phyloP scores from a whole-genome alignment of 2,329 filamentous ascomycete species.

The Neobulgaria alba region DNA sequence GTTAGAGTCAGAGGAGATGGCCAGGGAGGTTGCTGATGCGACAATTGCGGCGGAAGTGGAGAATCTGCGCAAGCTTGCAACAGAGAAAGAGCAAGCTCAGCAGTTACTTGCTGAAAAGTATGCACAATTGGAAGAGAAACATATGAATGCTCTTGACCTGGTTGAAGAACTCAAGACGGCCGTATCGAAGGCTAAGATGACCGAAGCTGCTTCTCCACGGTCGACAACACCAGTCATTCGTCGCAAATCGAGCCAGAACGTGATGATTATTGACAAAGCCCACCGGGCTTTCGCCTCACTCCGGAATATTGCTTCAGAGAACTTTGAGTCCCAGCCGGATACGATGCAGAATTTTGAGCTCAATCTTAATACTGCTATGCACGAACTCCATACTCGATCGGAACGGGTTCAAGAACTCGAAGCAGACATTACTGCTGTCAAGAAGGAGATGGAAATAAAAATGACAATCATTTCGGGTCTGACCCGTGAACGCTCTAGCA shows the following conservation, averaged over 20 bases:
- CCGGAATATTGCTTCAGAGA: constrained; percentile 78
- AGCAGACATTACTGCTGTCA: constrained; percentile 69
- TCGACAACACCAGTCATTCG: constrained; percentile 72
- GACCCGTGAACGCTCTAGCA: constrained; percentile 83
- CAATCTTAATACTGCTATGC: constrained; percentile 85
- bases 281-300: constrained; percentile 86
- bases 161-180: constrained; percentile 89
- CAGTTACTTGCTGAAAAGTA: constrained; percentile 68
- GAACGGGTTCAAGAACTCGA: constrained; percentile 89
- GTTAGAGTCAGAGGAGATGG: constrained; percentile 19
- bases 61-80: constrained; percentile 58
- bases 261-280: constrained; percentile 80
- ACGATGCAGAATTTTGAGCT: constrained; percentile 87
- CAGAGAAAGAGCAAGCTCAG: constrained; percentile 70
- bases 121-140: constrained; percentile 71
- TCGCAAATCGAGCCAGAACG: constrained; percentile 84
- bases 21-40: constrained; percentile 33
- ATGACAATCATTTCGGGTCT: constrained; percentile 91
- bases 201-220: constrained; percentile 45
- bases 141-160: constrained; percentile 72
- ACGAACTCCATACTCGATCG: constrained; percentile 77
- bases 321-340: constrained; percentile 74
- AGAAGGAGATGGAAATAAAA: constrained; percentile 96
- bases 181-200: constrained; percentile 65
- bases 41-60: constrained; percentile 58